phyloP scores from a whole-genome alignment of 225 moss, liverwort and hornwort species.

The Rhytidiadelphus loreus region DNA sequence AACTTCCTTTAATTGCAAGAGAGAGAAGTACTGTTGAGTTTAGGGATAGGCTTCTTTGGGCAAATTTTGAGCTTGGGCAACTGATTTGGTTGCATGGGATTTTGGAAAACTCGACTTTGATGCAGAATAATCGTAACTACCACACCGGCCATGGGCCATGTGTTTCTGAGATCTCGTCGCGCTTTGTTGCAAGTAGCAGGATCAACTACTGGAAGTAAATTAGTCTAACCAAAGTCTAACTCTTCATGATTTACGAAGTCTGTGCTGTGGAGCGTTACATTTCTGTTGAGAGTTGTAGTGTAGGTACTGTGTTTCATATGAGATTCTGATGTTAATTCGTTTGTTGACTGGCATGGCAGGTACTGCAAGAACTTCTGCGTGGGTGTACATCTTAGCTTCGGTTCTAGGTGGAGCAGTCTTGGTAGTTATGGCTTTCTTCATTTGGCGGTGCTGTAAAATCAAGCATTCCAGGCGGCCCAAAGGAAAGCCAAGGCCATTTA shows the following conservation, averaged over 20 bases:
- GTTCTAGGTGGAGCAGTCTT: background rate
- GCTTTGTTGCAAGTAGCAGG: background rate
- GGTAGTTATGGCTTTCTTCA: background rate
- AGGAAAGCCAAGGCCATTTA: slow-evolving; percentile 4
- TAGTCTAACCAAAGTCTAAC: background rate
- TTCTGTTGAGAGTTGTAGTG: background rate
- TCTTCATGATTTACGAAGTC: background rate
- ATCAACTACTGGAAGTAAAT: background rate
- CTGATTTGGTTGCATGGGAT: background rate
- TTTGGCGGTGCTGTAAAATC: background rate
- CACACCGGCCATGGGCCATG: background rate
- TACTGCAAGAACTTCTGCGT: background rate
- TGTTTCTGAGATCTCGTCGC: background rate
- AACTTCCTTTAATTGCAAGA: background rate
- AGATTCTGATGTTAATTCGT: background rate
- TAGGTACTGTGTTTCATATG: background rate
- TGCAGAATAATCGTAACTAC: background rate
- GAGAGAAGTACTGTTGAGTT: background rate
- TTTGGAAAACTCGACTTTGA: background rate
- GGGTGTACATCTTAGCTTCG: background rate
- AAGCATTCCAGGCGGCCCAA: background rate
- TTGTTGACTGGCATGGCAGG: background rate
- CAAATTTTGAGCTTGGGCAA: background rate
- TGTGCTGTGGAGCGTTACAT: background rate
- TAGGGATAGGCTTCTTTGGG: background rate